phyloP scores from a whole-genome alignment of 2,329 filamentous ascomycete species.

The Epichloe brachyelytri region DNA sequence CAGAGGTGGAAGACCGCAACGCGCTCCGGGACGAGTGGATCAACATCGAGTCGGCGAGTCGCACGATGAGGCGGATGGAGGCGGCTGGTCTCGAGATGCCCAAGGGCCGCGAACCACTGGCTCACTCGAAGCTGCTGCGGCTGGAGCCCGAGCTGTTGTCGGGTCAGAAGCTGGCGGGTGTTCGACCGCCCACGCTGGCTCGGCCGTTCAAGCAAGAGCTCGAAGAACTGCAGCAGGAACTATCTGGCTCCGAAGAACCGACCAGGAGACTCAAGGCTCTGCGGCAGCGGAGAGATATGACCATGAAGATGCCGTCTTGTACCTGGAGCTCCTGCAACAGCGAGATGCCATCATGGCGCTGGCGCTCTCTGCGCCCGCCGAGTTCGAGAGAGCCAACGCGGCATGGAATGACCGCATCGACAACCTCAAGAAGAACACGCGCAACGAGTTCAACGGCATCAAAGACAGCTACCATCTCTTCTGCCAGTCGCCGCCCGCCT shows the following conservation, averaged over 20 bases:
- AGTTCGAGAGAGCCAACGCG: slow-evolving; percentile 17
- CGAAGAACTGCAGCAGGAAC: slow-evolving; percentile 22
- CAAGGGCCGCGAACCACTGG: slow-evolving; percentile 25
- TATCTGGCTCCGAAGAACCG: slow-evolving; percentile 6
- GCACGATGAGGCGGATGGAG: slow-evolving; percentile 33
- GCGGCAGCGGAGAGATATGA: slow-evolving; percentile 16
- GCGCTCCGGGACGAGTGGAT: slow-evolving; percentile 33
- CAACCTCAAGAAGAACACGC: slow-evolving; percentile 18
- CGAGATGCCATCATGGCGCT: slow-evolving; percentile 16
- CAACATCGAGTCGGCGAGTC: slow-evolving; percentile 31
- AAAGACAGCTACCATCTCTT: slow-evolving; percentile 43
- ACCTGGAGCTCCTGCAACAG: slow-evolving; percentile 21
- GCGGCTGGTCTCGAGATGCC: slow-evolving; percentile 30
- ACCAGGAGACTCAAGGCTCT: slow-evolving; percentile 16
- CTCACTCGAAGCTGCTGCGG: slow-evolving; percentile 13
- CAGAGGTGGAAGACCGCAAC: slow-evolving; percentile 14
- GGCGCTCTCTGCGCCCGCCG: slow-evolving; percentile 6
- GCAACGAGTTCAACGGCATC: slow-evolving; percentile 24
- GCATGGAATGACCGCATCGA: slow-evolving; percentile 24
- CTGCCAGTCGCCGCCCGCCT: slow-evolving; percentile 33
- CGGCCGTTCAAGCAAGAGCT: slow-evolving; percentile 32
- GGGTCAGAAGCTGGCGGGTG: slow-evolving; percentile 18
- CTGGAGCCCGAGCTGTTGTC: slow-evolving; percentile 12
- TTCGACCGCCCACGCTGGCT: slow-evolving; percentile 15
- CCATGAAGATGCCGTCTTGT: slow-evolving; percentile 10